Conservation (phyloP, 768 basidiomycete genomes). For the Tylopilus intermedius region DNA sequence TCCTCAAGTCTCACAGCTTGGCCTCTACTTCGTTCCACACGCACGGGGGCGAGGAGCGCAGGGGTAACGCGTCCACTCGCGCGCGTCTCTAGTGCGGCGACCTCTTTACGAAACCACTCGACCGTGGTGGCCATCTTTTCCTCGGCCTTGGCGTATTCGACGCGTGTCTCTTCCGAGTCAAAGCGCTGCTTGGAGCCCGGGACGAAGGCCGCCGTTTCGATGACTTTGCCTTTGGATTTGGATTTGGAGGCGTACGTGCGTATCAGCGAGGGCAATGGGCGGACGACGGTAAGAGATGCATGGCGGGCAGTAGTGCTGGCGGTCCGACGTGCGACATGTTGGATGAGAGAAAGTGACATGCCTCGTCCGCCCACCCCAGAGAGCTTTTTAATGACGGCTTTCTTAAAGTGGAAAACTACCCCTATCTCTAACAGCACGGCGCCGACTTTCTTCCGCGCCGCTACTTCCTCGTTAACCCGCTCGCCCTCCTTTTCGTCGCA, state of each 20-base stretch:
- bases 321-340: conserved; percentile 6
- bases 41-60: conserved; percentile 61
- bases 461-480: no score
- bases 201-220: conserved; percentile 52
- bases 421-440: background rate
- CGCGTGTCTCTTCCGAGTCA: conserved; percentile 45
- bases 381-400: background rate
- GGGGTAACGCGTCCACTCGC: conserved; percentile 76
- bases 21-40: conserved; percentile 42
- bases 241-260: conserved; percentile 29
- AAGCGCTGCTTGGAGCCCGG: conserved; percentile 67
- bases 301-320: background rate
- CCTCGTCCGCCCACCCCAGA: background rate
- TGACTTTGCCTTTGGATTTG: conserved; percentile 7
- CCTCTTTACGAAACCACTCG: conserved; percentile 77
- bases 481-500: no score
- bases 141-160: conserved; percentile 61
- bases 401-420: background rate
- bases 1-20: conserved; percentile 52
- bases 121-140: conserved; percentile 57
- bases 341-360: conserved; percentile 11
- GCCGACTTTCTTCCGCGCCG: no score
- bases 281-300: background rate
- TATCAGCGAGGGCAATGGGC: background rate
- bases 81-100: conserved; percentile 64